phyloP scores from a whole-genome alignment of 1,284 basidiomycete species.

The Cystobasidium pallidum region DNA sequence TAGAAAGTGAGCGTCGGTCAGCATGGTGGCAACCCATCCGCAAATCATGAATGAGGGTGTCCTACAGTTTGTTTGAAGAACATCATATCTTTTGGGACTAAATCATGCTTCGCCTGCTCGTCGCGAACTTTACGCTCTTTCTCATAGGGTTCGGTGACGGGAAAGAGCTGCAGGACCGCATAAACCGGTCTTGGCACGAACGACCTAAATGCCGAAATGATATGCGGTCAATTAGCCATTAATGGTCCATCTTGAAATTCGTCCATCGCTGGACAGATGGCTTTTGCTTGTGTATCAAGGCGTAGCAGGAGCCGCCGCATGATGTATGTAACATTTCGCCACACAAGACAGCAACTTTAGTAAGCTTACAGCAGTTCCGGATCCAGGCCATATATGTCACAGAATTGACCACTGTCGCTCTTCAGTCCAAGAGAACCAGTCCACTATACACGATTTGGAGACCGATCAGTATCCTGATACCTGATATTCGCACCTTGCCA shows the following conservation, averaged over 20 bases:
- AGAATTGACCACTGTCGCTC: slow-evolving; percentile 20
- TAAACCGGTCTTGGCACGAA: slow-evolving; percentile 46
- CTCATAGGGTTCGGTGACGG: slow-evolving; percentile 36
- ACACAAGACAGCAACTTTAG: background rate
- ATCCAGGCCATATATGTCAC: slow-evolving; percentile 45
- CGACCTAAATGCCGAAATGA: slow-evolving; percentile 2
- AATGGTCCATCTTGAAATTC: background rate
- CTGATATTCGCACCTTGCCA: background rate
- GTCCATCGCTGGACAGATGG: background rate
- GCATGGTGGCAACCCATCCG: background rate
- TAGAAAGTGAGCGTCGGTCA: background rate
- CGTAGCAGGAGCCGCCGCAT: too few species aligned
- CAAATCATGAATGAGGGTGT: background rate
- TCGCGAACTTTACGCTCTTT: slow-evolving; percentile 25
- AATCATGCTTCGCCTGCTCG: slow-evolving; percentile 22
- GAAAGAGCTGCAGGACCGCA: slow-evolving; percentile 46
- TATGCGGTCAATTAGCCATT: background rate
- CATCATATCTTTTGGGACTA: slow-evolving; percentile 26
- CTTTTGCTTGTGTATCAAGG: background rate
- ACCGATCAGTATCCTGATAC: background rate
- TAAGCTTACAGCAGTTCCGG: slow-evolving; percentile 36
- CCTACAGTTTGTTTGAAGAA: slow-evolving; percentile 44
- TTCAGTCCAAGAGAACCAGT: slow-evolving; percentile 37
- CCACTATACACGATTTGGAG: slow-evolving; percentile 19
- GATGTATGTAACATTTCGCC: slow-evolving; percentile 5